Percentiles rank a stretch among this genome's conserved stretches.
These are phyloP conservation scores for Podaxis rugospora DNA, from an alignment of 768 basidiomycete genomes.

Conservation along the genomic window DNA sequence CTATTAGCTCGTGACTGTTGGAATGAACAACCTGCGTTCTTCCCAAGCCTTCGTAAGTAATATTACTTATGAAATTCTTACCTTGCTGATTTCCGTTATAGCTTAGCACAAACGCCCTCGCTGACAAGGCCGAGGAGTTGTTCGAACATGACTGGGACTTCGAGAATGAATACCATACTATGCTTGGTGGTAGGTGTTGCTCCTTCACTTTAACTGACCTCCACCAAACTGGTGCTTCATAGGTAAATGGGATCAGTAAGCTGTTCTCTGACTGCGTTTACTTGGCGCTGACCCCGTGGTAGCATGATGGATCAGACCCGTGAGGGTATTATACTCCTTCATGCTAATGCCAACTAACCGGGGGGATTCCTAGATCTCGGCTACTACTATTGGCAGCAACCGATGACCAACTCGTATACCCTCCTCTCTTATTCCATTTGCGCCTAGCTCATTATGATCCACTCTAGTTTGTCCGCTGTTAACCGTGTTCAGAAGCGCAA, in stretches of 20 bases:
- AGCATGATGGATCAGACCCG: constrained; percentile 72
- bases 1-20: constrained; percentile 45
- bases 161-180: constrained; percentile 53
- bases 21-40: constrained; percentile 54
- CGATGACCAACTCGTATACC: constrained; percentile 54
- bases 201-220: neutral
- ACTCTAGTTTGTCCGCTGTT: constrained; percentile 45
- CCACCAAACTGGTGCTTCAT: neutral
- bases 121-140: constrained; percentile 46
- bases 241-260: constrained; percentile 65
- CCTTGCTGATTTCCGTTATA: constrained; percentile 7
- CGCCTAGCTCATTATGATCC: neutral
- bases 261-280: neutral
- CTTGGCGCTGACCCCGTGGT: neutral
- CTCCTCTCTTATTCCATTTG: neutral
- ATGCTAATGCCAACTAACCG: neutral
- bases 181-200: constrained; percentile 43
- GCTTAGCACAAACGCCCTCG: constrained; percentile 53
- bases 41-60: constrained; percentile 44
- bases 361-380: constrained; percentile 34
- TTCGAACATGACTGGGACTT: constrained; percentile 61
- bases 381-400: constrained; percentile 70
- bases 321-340: constrained; percentile 14
- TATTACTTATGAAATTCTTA: neutral
- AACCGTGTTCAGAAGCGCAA: constrained; percentile 50